These are phyloP conservation scores for Tagetes erecta DNA, from an alignment of 129 eudicot genomes.

Conservation along the genomic window DNA sequence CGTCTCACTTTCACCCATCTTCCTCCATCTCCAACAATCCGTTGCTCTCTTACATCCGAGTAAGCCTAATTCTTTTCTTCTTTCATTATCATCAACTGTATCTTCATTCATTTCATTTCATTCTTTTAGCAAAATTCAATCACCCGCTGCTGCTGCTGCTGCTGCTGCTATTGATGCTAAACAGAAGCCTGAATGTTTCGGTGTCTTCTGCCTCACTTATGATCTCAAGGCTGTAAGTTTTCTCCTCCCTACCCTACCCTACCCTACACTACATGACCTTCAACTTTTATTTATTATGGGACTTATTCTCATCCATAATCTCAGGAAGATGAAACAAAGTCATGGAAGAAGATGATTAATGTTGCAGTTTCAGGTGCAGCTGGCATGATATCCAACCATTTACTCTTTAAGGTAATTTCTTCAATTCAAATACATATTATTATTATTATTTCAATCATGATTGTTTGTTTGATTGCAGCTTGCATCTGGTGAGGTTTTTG, in stretches of 20 bases:
- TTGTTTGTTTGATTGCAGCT: slow-evolving; percentile 51
- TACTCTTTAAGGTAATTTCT: slow-evolving; percentile 80
- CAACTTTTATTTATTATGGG: neutral
- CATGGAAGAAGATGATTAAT: slow-evolving; percentile 89
- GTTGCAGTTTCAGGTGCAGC: slow-evolving; percentile 98
- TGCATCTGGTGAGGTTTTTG: slow-evolving; percentile 98
- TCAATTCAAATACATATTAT: neutral
- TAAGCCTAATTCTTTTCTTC: slow-evolving; percentile 8
- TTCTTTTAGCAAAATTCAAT: slow-evolving; percentile 55
- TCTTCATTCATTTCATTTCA: neutral
- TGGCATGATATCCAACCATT: slow-evolving; percentile 95
- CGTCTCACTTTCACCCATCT: slow-evolving; percentile 32
- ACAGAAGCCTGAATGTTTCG: slow-evolving; percentile 70
- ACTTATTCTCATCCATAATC: too few relatives aligned
- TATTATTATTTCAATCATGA: neutral
- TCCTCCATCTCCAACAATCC: slow-evolving; percentile 34
- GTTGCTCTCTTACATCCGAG: slow-evolving; percentile 73
- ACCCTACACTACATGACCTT: neutral
- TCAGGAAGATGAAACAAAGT: slow-evolving; percentile 85
- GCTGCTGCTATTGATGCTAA: slow-evolving; percentile 27
- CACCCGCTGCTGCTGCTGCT: slow-evolving; percentile 48
- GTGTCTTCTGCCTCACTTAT: slow-evolving; percentile 95
- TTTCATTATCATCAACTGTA: too few relatives aligned
- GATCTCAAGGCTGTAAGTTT: slow-evolving; percentile 92
- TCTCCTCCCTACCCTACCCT: neutral